Percentiles rank a stretch among this genome's conserved stretches.
Conservation (phyloP, 2,329 filamentous ascomycete species). For the Cucurbitaria berberidis region DNA sequence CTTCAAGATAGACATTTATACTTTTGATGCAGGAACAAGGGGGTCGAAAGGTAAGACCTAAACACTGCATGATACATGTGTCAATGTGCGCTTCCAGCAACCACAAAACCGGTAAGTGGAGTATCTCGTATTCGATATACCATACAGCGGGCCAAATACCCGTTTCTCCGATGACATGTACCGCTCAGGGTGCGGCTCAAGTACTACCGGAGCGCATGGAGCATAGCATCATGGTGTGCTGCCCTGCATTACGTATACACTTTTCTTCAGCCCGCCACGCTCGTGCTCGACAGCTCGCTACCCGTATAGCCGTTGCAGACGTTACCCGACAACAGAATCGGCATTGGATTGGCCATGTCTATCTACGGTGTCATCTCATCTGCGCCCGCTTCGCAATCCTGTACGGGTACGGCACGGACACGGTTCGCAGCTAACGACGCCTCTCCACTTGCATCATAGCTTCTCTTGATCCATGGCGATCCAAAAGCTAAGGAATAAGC, state of each 20-base stretch:
- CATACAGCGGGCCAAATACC: conserved; percentile 14
- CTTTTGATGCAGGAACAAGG: background rate
- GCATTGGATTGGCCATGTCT: background rate
- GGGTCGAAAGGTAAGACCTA: background rate
- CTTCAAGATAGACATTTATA: background rate
- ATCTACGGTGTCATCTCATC: background rate
- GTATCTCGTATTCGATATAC: conserved; percentile 9
- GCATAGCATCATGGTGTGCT: conserved; percentile 8
- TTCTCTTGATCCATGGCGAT: background rate
- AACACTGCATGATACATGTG: background rate
- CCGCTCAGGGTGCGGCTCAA: conserved; percentile 14
- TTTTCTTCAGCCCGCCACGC: background rate
- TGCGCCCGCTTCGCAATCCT: background rate
- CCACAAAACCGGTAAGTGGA: conserved; percentile 14
- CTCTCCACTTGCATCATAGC: background rate
- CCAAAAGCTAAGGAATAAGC: background rate
- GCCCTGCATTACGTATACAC: conserved; percentile 2
- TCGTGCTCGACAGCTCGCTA: too few species aligned
- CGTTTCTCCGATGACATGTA: conserved; percentile 14
- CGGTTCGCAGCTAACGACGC: conserved; percentile 12
- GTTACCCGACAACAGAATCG: background rate
- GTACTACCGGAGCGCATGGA: conserved; percentile 18
- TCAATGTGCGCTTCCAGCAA: conserved; percentile 1
- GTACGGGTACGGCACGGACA: conserved; percentile 11
- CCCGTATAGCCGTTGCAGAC: too few species aligned